Evolutionary conservation across 495 filamentous ascomycete species (phyloP), one percentile per base, ranked within the genome.

Genomic region (Penicillium bovifimosum): DNA sequence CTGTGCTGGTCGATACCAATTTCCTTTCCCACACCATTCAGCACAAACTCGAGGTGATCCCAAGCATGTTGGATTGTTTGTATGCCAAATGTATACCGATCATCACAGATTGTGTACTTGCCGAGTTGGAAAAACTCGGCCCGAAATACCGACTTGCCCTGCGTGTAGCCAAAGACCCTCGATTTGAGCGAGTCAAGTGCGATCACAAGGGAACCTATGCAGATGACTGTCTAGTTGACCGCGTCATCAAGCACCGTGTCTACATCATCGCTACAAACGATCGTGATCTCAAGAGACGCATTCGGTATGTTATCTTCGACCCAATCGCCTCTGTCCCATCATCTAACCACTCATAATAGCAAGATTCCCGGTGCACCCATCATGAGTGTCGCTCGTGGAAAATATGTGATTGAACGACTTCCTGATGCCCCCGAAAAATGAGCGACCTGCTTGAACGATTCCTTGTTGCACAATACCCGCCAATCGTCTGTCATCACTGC

Each of bases 231-330:
- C 80, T 97, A 8, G 91, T 96, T 11, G 92, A 96, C 65, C 76
- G 91, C 20, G 83, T 95, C 18, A 80, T 71, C 59, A 86, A 85
- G 67, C 83, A 86, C 59, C 81, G 85, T 59, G 84, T 95, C 32
- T 95, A 95, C 67, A 86, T 96, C 55, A 88, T 92, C 16, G 91
- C 80, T 34, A 95, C 91, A 6, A 96, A 96, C 69, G 91, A 96
- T 80, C 68, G 73, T 46, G 73, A 81, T 52, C 63, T 85, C 26
- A 95, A 93, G 73, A 76, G 89, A 59, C 75, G 91, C 49, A 83
- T 96, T 45, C 74, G 78, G 74, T 77, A 59, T 11, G 70, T 62
- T 18, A 2, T 9, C 9, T 16, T 52, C 7, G 46, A 29, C 6
- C 8, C 11, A 24, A 24, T 11, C 14, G 24, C 10, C n/a, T 27